These are phyloP conservation scores for Xylariales sp. DNA, from an alignment of 2,329 filamentous ascomycete genomes.

Conservation along the genomic window DNA sequence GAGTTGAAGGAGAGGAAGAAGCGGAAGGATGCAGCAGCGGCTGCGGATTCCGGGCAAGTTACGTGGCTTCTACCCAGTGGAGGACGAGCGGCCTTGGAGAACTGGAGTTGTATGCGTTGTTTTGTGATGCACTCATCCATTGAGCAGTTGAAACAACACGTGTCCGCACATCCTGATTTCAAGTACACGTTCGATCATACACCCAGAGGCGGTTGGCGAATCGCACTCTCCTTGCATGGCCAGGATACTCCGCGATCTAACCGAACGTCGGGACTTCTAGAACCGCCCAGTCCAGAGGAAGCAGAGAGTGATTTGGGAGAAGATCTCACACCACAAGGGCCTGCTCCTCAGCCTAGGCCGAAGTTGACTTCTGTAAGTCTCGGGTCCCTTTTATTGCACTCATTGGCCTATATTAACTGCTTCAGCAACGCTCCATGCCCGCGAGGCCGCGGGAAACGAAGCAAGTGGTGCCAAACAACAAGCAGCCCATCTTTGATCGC, in stretches of 20 bases:
- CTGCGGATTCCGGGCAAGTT: conserved; percentile 30
- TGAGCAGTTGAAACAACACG: conserved; percentile 43
- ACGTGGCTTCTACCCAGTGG: conserved; percentile 41
- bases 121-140: conserved; percentile 42
- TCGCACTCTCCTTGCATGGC: conserved; percentile 22
- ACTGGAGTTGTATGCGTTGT: conserved; percentile 48
- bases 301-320: conserved; percentile 21
- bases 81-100: conserved; percentile 41
- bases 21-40: conserved; percentile 23
- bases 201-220: conserved; percentile 14
- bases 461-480: conserved; percentile 43
- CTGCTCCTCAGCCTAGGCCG: conserved; percentile 13
- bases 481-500: conserved; percentile 52
- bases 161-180: conserved; percentile 44
- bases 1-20: conserved; percentile 40
- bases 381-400: not conserved
- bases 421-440: not conserved
- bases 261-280: conserved; percentile 16
- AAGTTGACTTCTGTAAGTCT: conserved; percentile 6
- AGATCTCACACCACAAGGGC: conserved; percentile 18
- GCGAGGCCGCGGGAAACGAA: conserved; percentile 24
- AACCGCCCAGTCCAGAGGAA: conserved; percentile 19
- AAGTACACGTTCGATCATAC: conserved; percentile 32
- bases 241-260: conserved; percentile 19
- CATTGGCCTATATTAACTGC: not conserved